phyloP scores from a whole-genome alignment of 2,329 filamentous ascomycete genomes.

The Aureobasidium sp. region DNA sequence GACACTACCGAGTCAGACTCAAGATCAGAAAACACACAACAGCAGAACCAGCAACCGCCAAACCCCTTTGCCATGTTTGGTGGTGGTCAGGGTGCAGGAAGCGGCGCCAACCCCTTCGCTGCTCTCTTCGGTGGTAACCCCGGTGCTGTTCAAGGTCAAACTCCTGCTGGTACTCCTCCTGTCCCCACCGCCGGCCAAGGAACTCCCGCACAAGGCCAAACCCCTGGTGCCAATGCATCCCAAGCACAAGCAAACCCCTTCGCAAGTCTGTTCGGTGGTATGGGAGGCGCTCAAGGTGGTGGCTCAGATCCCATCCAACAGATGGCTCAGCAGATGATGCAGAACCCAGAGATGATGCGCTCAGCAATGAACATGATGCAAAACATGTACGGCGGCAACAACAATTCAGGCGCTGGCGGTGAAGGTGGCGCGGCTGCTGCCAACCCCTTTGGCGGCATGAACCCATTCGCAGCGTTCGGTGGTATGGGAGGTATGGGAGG shows the following conservation, averaged over 20 bases:
- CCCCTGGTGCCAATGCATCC: constrained; percentile 26
- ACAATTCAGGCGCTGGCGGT: constrained; percentile 28
- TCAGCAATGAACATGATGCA: constrained; percentile 50
- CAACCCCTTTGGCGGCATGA: constrained; percentile 39
- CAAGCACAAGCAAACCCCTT: constrained; percentile 56
- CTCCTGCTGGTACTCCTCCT: constrained; percentile 29
- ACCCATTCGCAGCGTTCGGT: constrained; percentile 36
- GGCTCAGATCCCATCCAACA: constrained; percentile 41
- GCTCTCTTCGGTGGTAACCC: constrained; percentile 45
- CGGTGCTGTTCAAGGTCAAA: constrained; percentile 28
- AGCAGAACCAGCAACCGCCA: constrained; percentile 20
- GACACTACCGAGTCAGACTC: constrained; percentile 61
- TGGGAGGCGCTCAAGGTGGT: constrained; percentile 19
- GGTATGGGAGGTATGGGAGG: constrained; percentile 31
- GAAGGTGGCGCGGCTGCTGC: constrained; percentile 20
- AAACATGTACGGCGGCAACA: constrained; percentile 34
- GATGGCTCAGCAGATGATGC: constrained; percentile 43
- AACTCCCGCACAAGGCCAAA: constrained; percentile 22
- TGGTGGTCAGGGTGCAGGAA: constrained; percentile 21
- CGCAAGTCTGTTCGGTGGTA: constrained; percentile 52
- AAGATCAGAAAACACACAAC: constrained; percentile 29
- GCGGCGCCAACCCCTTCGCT: constrained; percentile 53
- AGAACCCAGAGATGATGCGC: constrained; percentile 53
- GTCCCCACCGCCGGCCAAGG: constrained; percentile 27
- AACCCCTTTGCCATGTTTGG: constrained; percentile 44